Evolutionary conservation across 2,329 filamentous ascomycete genomes (phyloP), one percentile per base, ranked within the genome.

Genomic region (Microascus cirrosus): DNA sequence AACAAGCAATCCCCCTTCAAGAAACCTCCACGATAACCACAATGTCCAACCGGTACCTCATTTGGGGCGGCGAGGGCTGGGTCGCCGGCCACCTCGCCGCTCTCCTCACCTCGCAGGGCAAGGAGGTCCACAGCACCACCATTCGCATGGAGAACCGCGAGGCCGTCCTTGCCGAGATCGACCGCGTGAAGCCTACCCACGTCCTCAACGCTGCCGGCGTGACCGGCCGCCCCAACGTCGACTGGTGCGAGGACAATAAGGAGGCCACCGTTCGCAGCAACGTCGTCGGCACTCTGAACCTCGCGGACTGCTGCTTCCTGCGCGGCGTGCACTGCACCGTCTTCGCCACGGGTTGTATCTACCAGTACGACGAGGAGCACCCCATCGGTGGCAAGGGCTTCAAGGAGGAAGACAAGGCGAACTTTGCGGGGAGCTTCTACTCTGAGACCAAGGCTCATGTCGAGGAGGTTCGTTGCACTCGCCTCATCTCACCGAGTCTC

Each of bases 241-340:
- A 87, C 70, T 86, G 83, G 83, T 87, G 84, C 65, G 85, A 88
- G 71, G 81, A 85, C 65, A 79, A 87, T 73, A 85, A 81, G 71
- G 79, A 84, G 69, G 79, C 81, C 58, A 87, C 84, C 7, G 79
- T 87, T 66, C 77, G 83, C 60, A 85, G 80, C 67, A 88, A 88
- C 65, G 83, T 83, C 58, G 78, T 86, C 53, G 84, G 84, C 57
- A 81, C 83, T 39, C 66, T 86, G 62, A 86, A 84, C 67, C 69
- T 87, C 64, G 75, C 82, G 36, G 83, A 87, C 66, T 76, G 73
- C 68, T 87, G 84, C 70, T 80, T 73, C 64, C 71, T 78, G 62
- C 75, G 74, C 59, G 77, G 76, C 62, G 76, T 87, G 57, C 84
- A 87, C 68, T 75, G 78, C 65, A 87, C 83, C 61, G 80, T 85